Base-by-base conservation (phyloP, 768 basidiomycete genomes). In the Flagelloscypha sp. region DNA sequence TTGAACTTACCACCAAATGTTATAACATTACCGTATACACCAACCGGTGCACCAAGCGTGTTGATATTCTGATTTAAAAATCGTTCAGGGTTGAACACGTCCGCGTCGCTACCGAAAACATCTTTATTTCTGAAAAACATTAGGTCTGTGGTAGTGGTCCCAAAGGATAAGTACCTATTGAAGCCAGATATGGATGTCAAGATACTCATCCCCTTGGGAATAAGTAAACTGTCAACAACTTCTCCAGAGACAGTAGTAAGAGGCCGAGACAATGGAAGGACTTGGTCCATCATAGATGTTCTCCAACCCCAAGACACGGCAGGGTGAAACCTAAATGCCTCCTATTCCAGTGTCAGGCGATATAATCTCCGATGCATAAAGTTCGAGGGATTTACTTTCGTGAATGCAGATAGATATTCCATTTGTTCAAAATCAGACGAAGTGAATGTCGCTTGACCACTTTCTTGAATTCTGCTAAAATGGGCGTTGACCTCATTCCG, bases 261-360 rank as follows among this genome's bases (percentile, higher is more conserved):
- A 1, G 76, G 73, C 37, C 54, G 64, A 5, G 73, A 68, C 23
- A 84, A 64, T 0, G 82, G 76, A 15, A 84, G 49, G 19, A 76
- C 49, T 36, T 78, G 72, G 43, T 83, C 78, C 15, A 56, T 51
- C 1, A 52, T 58, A 0, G 76, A 62, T 36, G 66, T 55, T 16
- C 80, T 68, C 29, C 68, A 62, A n/a, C 65, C 65, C n/a, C 70
- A 65, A 27, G 71, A 67, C 10, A 71, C 48, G 1, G 71, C 71
- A 21, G 74, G 71, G 41, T 74, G 68, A 36, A 68, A 65, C 12
- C 76, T 63, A 49, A 78, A 59, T 5, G 62, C 62, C 50, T 78
- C 76, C 65, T 67, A 38, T 22, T 11, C 11, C 13, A 30, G 11
- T 17, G 1, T 3, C 11, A 21, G 24, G 18, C 13, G 15, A 35